Base-by-base conservation (phyloP, 176 grass and related monocot species). In the Eleusine coracana region DNA sequence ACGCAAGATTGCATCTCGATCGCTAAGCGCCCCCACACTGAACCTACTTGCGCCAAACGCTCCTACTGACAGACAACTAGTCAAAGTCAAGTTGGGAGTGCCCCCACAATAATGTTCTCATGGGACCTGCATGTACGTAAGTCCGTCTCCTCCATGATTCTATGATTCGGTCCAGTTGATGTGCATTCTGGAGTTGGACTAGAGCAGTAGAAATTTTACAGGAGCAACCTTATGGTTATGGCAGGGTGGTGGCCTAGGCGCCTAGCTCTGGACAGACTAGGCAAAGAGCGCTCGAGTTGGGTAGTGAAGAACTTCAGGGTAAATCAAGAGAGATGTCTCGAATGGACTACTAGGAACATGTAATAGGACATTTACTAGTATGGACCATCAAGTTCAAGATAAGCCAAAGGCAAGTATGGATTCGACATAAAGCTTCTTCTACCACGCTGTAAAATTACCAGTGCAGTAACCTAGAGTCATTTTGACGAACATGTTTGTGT, bases 91-190 rank as follows among this genome's bases (percentile, higher is more conserved):
- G 78, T 60, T 34, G 6, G n/a, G 78, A 77, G 61, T 77, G 48
- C 21, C 46, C 50, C 63, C 48, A 58, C 48, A 75, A 86, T 86
- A 89, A 89, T 82, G 81, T 85, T 81, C 73, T 71, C 31, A 6
- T 5, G 28, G 83, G 78, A 27, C 83, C 87, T 77, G 77, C 56
- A 37, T 15, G 12, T 72, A 58, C 5, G 15, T 29, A 5, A 51
- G 56, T 77, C 38, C 78, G 82, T 77, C 55, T 45, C 71, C 44
- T 52, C 70, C 54, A 56, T 85, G 65, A 46, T 85, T 85, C 64
- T 85, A 81, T 76, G 65, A 65, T 45, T 66, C 66, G 44, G 54
- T 5, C 39, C 73, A 65, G n/a, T 16, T 46, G 23, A 31, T 58
- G 58, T 58, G 58, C 58, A 18, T 37, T 86, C 72, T 60, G 28